Percentiles rank a stretch among this genome's conserved stretches.
These are phyloP conservation scores for Prunus campanulata DNA, from an alignment of 306 rosid genomes.

Conservation along the genomic window DNA sequence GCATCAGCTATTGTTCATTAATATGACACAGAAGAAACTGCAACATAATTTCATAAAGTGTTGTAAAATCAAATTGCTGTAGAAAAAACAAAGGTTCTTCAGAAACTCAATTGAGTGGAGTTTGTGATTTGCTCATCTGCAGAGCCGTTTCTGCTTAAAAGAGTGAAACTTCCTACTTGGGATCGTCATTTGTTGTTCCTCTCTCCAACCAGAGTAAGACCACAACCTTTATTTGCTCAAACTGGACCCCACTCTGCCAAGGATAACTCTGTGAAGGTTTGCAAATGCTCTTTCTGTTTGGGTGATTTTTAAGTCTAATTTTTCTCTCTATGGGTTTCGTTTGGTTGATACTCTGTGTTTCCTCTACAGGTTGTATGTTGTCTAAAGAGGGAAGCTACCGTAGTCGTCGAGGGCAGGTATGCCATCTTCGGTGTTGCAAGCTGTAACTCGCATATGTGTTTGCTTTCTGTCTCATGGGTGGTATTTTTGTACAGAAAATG, in stretches of 20 bases:
- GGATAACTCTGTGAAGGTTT: constrained; percentile 42
- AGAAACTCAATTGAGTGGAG: neutral
- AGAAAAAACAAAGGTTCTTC: neutral
- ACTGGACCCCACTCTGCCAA: constrained; percentile 32
- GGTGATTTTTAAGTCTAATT: neutral
- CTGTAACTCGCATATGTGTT: neutral
- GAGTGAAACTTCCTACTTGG: constrained; percentile 25
- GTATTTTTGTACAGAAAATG: neutral
- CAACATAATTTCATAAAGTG: no score
- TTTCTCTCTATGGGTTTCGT: neutral
- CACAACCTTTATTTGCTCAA: constrained; percentile 32
- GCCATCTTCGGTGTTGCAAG: constrained; percentile 4
- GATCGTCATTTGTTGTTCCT: constrained; percentile 25
- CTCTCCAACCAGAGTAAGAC: constrained; percentile 20
- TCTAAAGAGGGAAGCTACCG: constrained; percentile 46
- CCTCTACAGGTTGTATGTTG: constrained; percentile 51
- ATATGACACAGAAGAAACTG: neutral
- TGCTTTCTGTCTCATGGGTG: neutral
- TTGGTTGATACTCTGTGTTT: constrained; percentile 13
- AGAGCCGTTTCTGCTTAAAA: constrained; percentile 39
- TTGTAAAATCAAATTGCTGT: neutral
- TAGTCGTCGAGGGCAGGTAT: constrained; percentile 70
- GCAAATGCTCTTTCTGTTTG: neutral
- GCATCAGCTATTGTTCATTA: no score
- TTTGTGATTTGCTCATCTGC: constrained; percentile 16